Conservation (phyloP, 495 filamentous ascomycete species). For the Evansstolkia leycettana region DNA sequence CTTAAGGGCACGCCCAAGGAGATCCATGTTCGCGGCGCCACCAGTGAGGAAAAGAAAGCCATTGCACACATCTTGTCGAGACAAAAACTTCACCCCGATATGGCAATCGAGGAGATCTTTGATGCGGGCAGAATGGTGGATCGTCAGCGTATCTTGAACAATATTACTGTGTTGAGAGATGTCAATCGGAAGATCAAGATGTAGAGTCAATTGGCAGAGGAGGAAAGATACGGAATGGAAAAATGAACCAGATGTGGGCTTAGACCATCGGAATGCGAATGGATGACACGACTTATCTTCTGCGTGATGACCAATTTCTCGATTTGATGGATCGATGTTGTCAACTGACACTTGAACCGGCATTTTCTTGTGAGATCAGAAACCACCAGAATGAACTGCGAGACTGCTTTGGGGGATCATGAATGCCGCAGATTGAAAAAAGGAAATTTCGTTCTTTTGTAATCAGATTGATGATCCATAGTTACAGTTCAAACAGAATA, state of each 20-base stretch:
- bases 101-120: conserved; percentile 2
- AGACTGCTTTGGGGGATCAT: not conserved
- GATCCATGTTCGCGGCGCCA: conserved; percentile 1
- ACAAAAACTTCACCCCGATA: not conserved
- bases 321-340: too few species aligned
- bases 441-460: too few species aligned
- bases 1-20: conserved; percentile 3
- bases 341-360: too few species aligned
- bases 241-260: too few species aligned
- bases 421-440: not conserved
- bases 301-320: too few species aligned
- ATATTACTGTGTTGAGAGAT: conserved; percentile 2
- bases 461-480: not conserved
- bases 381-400: too few species aligned
- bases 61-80: conserved; percentile 1
- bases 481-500: not conserved
- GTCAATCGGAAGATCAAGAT: not conserved
- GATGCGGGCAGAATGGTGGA: not conserved
- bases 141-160: not conserved
- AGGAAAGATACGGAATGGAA: too few species aligned
- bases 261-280: too few species aligned
- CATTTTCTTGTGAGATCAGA: too few species aligned
- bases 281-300: too few species aligned
- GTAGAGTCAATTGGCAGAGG: not conserved
- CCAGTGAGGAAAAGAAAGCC: conserved; percentile 1